phyloP scores from a whole-genome alignment of 1,284 basidiomycete species.

The Ceratobasidium sp. region DNA sequence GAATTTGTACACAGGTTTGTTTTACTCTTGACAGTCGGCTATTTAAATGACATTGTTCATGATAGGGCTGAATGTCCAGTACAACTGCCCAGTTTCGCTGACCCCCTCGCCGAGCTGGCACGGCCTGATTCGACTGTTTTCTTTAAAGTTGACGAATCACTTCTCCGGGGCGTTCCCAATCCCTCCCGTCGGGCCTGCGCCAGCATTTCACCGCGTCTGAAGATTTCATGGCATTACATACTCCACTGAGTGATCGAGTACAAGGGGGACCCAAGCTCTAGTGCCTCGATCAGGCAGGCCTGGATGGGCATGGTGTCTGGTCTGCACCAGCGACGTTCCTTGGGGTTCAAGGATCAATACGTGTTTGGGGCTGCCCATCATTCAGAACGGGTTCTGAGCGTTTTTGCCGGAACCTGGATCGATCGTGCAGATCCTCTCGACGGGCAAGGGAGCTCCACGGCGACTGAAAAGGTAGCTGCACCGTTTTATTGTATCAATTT shows the following conservation, averaged over 20 bases:
- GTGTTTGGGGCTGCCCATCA: conserved; percentile 8
- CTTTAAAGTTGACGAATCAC: neutral
- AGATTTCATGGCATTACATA: neutral
- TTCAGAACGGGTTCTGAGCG: neutral
- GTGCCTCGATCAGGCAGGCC: neutral
- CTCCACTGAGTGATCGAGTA: conserved; percentile 1
- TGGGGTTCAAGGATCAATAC: neutral
- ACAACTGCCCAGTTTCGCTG: no score
- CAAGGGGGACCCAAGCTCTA: neutral
- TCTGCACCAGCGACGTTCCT: neutral
- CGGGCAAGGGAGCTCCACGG: neutral
- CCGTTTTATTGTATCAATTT: neutral
- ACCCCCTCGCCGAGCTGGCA: neutral
- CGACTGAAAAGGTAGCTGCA: neutral
- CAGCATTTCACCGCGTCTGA: neutral
- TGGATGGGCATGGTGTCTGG: conserved; percentile 1
- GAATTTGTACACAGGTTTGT: no score
- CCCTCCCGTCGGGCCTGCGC: neutral
- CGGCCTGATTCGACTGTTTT: neutral
- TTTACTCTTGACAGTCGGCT: no score
- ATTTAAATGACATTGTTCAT: no score
- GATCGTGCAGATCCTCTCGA: neutral
- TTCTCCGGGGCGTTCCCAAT: neutral
- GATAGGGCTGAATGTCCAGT: no score
- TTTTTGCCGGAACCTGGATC: conserved; percentile 7